Evolutionary conservation across 768 basidiomycete genomes (phyloP).

Genomic region (Leucocoprinus sp.): DNA sequence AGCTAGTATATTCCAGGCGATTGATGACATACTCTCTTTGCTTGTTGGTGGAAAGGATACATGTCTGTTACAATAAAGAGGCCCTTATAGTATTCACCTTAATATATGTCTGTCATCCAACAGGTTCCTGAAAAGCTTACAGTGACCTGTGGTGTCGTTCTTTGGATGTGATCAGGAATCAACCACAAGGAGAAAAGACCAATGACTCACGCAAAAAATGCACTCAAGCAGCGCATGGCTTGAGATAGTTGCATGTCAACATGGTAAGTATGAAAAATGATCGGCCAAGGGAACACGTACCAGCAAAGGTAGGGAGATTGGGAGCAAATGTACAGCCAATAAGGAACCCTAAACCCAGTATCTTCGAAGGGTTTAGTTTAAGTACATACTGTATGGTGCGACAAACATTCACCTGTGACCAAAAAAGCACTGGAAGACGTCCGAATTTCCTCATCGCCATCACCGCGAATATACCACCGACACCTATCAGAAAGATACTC

Average conservation of each 20-base stretch:
- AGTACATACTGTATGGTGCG: neutral
- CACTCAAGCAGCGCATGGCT: constrained; percentile 52
- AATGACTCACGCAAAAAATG: constrained; percentile 41
- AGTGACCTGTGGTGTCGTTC: constrained; percentile 57
- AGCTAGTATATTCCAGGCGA: too few species aligned
- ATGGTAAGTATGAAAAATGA: neutral
- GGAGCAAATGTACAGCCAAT: constrained; percentile 42
- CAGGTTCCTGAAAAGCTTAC: constrained; percentile 16
- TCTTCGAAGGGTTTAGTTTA: constrained; percentile 20
- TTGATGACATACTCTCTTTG: constrained; percentile 57
- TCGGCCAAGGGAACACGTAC: constrained; percentile 19
- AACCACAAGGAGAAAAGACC: too few species aligned
- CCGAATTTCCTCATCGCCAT: constrained; percentile 58
- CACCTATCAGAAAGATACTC: constrained; percentile 58
- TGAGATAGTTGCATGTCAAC: neutral
- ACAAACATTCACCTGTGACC: constrained; percentile 45
- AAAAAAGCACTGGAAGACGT: constrained; percentile 60
- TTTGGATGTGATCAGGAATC: constrained; percentile 6
- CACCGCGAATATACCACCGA: constrained; percentile 48
- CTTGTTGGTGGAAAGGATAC: constrained; percentile 64
- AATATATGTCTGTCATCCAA: neutral
- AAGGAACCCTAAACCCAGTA: constrained; percentile 49
- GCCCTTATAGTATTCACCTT: constrained; percentile 29
- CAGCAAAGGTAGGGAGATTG: constrained; percentile 47
- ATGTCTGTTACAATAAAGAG: constrained; percentile 55